A percentile compares a stretch with the other conserved stretches of the same genome.
phyloP scores from a whole-genome alignment of 257 asterid species.

The Nicotiana tomentosiformis region DNA sequence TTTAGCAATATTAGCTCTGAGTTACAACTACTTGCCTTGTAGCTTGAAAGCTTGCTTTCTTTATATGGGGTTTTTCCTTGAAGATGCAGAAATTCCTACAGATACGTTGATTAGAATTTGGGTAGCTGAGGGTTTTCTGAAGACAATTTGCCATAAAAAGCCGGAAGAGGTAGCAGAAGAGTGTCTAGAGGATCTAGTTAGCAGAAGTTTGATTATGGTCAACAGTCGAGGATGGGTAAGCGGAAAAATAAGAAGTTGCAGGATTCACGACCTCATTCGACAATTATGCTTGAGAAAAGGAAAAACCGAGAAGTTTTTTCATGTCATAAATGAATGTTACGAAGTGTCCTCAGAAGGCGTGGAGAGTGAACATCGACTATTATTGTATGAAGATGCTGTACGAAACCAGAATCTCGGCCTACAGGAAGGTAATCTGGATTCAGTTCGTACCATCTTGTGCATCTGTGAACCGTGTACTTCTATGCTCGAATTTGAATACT shows the following conservation, averaged over 20 bases:
- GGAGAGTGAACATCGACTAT: not conserved
- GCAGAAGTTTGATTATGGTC: not conserved
- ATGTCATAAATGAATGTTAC: not conserved
- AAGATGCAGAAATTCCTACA: not conserved
- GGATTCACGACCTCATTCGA: not conserved
- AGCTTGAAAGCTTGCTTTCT: slow-evolving; percentile 19
- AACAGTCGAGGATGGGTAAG: not conserved
- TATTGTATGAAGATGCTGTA: not conserved
- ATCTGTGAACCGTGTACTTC: not conserved
- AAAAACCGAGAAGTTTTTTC: not conserved
- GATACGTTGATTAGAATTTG: not conserved
- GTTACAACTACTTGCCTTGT: not conserved
- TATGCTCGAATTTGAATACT: not conserved
- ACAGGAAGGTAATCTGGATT: not conserved
- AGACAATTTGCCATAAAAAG: not conserved
- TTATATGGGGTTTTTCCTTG: slow-evolving; percentile 10
- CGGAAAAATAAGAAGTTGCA: not conserved
- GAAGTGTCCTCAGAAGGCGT: not conserved
- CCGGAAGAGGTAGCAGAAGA: slow-evolving; percentile 15
- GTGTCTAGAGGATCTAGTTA: not conserved
- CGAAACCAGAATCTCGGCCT: not conserved
- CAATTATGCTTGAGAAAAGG: not conserved
- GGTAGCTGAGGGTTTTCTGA: slow-evolving; percentile 19
- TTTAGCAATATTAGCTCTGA: slow-evolving; percentile 1
- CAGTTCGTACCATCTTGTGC: not conserved